phyloP scores from a whole-genome alignment of 805 yeast species.

The Candida ascalaphidarum region DNA sequence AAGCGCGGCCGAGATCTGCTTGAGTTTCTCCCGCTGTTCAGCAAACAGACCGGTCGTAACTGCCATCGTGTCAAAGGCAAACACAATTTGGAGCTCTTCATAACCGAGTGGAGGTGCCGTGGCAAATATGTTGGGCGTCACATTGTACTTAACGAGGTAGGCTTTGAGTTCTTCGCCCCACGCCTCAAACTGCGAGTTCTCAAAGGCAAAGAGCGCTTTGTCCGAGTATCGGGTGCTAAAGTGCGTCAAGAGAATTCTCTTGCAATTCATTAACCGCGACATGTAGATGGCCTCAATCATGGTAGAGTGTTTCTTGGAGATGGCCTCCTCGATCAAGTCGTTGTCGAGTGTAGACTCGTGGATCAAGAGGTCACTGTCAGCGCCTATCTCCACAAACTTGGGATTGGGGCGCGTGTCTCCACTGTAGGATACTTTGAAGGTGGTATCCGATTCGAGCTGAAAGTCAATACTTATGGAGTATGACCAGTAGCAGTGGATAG shows the following conservation, averaged over 20 bases:
- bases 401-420: constrained; percentile 90
- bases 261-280: constrained; percentile 63
- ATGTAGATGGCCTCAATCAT: constrained; percentile 77
- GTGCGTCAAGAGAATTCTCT: constrained; percentile 73
- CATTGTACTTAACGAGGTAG: constrained; percentile 17
- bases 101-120: constrained; percentile 8
- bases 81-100: constrained; percentile 27
- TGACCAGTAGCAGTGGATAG: constrained; percentile 79
- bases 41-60: constrained; percentile 17
- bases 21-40: constrained; percentile 20
- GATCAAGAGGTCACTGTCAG: constrained; percentile 60
- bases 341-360: constrained; percentile 94
- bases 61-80: constrained; percentile 32
- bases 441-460: constrained; percentile 23
- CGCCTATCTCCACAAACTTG: constrained; percentile 59
- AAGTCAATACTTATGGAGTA: constrained; percentile 55
- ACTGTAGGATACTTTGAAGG: constrained; percentile 74
- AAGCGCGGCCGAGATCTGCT: constrained; percentile 10
- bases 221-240: constrained; percentile 77
- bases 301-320: constrained; percentile 78
- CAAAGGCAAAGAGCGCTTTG: constrained; percentile 20
- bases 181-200: constrained; percentile 12
- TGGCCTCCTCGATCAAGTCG: constrained; percentile 68
- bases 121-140: constrained; percentile 16
- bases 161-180: constrained; percentile 14